phyloP scores from a whole-genome alignment of 2,329 filamentous ascomycete genomes.

The Amylocarpus encephaloides region DNA sequence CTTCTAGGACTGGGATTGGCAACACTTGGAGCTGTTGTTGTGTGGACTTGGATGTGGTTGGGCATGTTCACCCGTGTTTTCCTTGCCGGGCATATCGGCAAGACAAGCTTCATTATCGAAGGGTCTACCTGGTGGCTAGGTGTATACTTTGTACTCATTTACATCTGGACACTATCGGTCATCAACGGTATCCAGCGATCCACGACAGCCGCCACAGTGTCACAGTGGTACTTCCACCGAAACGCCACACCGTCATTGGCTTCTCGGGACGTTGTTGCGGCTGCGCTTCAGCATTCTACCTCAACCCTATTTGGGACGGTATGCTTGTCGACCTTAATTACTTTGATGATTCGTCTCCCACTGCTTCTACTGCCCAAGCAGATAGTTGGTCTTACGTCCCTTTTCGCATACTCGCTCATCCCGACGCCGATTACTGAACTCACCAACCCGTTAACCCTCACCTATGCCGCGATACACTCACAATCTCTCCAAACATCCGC shows the following conservation, averaged over 20 bases:
- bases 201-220: conserved; percentile 89
- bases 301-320: conserved; percentile 90
- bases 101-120: conserved; percentile 73
- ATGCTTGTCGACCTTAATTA: conserved; percentile 76
- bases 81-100: conserved; percentile 78
- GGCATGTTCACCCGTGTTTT: conserved; percentile 96
- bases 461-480: conserved; percentile 90
- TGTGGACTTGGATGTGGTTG: conserved; percentile 95
- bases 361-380: conserved; percentile 76
- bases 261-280: conserved; percentile 73
- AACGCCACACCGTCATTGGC: conserved; percentile 71
- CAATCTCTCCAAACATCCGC: conserved; percentile 73
- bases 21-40: conserved; percentile 66
- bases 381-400: conserved; percentile 53
- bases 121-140: conserved; percentile 91
- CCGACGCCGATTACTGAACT: conserved; percentile 79
- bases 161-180: conserved; percentile 88
- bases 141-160: conserved; percentile 86
- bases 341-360: conserved; percentile 75
- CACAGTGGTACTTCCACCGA: conserved; percentile 98
- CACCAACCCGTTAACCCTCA: conserved; percentile 86
- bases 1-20: conserved; percentile 78
- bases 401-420: conserved; percentile 71
- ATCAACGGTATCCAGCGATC: conserved; percentile 84
- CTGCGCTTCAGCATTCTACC: conserved; percentile 72